Conservation (phyloP, 2,329 filamentous ascomycete species). For the Pezizomycotina sp. region DNA sequence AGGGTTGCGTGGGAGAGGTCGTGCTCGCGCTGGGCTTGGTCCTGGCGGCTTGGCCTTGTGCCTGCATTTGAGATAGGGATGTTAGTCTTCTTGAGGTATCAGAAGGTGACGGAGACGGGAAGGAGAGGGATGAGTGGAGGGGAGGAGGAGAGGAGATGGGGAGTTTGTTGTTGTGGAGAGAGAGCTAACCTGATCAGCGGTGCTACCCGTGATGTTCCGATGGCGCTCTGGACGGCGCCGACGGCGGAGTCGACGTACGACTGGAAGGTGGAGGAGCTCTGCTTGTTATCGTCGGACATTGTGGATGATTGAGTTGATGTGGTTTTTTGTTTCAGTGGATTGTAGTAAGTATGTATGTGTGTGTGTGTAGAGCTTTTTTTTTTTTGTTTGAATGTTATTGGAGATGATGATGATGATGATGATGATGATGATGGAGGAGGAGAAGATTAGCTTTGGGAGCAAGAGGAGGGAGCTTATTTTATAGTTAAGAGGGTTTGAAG, state of each 20-base stretch:
- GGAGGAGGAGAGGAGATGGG: slow-evolving; percentile 13
- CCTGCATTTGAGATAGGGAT: background rate
- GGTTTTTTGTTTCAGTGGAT: too few relatives aligned
- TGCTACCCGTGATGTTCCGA: slow-evolving; percentile 60
- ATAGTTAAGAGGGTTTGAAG: too few relatives aligned
- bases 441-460: too few relatives aligned
- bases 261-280: slow-evolving; percentile 59
- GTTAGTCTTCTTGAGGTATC: background rate
- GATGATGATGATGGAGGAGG: too few relatives aligned
- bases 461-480: too few relatives aligned
- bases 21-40: slow-evolving; percentile 44
- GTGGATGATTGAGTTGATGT: too few relatives aligned
- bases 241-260: slow-evolving; percentile 58
- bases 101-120: background rate
- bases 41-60: slow-evolving; percentile 9
- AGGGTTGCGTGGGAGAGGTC: slow-evolving; percentile 55
- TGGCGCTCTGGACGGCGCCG: slow-evolving; percentile 52
- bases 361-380: too few relatives aligned
- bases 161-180: background rate
- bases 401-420: too few relatives aligned
- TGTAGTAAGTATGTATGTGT: too few relatives aligned
- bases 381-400: too few relatives aligned
- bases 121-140: background rate
- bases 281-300: slow-evolving; percentile 15
- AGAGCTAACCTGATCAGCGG: slow-evolving; percentile 13